phyloP scores from a whole-genome alignment of 768 basidiomycete species.

The Mycena kentingensis region DNA sequence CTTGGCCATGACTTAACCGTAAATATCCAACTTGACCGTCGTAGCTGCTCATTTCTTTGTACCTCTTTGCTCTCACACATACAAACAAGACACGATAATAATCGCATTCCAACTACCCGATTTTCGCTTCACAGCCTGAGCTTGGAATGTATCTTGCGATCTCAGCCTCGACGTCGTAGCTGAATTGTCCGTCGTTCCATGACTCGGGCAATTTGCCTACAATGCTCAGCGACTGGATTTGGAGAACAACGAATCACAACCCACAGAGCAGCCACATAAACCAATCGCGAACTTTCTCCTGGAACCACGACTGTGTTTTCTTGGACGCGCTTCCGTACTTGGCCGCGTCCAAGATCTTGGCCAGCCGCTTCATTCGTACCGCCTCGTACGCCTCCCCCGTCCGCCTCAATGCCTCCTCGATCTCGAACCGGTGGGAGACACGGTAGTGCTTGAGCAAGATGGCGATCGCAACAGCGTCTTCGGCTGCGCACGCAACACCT shows the following conservation, averaged over 20 bases:
- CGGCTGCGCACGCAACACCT: slow-evolving; percentile 42
- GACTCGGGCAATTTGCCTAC: slow-evolving; percentile 36
- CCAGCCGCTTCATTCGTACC: slow-evolving; percentile 36
- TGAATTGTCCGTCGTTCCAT: slow-evolving; percentile 28
- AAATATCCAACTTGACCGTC: slow-evolving; percentile 17
- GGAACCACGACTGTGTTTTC: slow-evolving; percentile 33
- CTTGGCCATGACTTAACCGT: slow-evolving; percentile 18
- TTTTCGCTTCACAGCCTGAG: slow-evolving; percentile 12
- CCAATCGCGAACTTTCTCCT: slow-evolving; percentile 36
- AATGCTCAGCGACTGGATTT: neutral
- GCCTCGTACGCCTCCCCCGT: slow-evolving; percentile 36
- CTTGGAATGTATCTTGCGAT: slow-evolving; percentile 27
- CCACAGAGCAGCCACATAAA: slow-evolving; percentile 36
- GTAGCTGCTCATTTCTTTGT: slow-evolving; percentile 15
- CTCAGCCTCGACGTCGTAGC: slow-evolving; percentile 31
- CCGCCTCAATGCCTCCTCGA: slow-evolving; percentile 21
- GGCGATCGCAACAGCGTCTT: slow-evolving; percentile 41
- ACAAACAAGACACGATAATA: slow-evolving; percentile 3
- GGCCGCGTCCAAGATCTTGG: slow-evolving; percentile 35
- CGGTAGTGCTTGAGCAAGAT: slow-evolving; percentile 37
- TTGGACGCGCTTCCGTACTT: slow-evolving; percentile 35
- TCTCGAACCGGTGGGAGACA: slow-evolving; percentile 18
- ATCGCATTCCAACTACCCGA: neutral
- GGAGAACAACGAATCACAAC: slow-evolving; percentile 20
- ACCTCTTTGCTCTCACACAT: slow-evolving; percentile 8